Percentiles rank a stretch among this genome's conserved stretches.
Evolutionary conservation across 2,329 filamentous ascomycete species (phyloP).

Genomic region (Diplodia scrobiculata): DNA sequence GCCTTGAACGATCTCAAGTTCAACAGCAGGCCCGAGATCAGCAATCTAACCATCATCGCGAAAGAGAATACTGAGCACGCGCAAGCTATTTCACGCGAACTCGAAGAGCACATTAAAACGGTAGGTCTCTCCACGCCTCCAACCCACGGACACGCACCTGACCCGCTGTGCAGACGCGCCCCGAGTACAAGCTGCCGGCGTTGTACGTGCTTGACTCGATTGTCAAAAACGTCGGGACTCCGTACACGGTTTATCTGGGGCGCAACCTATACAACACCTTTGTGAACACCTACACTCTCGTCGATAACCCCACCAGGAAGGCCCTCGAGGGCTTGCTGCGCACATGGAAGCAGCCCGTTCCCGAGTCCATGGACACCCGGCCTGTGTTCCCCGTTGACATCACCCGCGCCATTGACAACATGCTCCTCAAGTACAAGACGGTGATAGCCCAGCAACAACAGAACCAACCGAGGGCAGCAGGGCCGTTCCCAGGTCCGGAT

Average conservation of each 20-base stretch:
- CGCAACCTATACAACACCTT: slow-evolving; percentile 91
- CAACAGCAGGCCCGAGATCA: slow-evolving; percentile 94
- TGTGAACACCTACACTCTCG: slow-evolving; percentile 92
- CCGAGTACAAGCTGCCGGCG: slow-evolving; percentile 88
- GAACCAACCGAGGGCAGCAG: slow-evolving; percentile 46
- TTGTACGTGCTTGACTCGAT: slow-evolving; percentile 97
- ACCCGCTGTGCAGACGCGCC: slow-evolving; percentile 67
- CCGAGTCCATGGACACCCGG: slow-evolving; percentile 86
- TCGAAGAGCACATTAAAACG: slow-evolving; percentile 92
- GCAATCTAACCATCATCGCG: slow-evolving; percentile 94
- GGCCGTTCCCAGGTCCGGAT: slow-evolving; percentile 19
- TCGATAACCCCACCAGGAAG: slow-evolving; percentile 77
- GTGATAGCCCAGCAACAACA: slow-evolving; percentile 63
- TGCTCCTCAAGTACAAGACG: slow-evolving; percentile 78
- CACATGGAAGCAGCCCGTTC: slow-evolving; percentile 97
- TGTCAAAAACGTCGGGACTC: slow-evolving; percentile 97
- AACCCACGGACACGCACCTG: slow-evolving; percentile 39
- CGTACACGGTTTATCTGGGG: slow-evolving; percentile 93
- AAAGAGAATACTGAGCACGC: slow-evolving; percentile 97
- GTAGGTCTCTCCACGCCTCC: slow-evolving; percentile 61
- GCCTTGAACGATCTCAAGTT: slow-evolving; percentile 87
- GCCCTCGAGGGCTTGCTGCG: slow-evolving; percentile 97
- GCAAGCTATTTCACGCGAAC: slow-evolving; percentile 82
- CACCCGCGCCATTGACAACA: slow-evolving; percentile 89
- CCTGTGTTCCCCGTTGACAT: slow-evolving; percentile 88